Percentiles rank a stretch among this genome's conserved stretches.
These are phyloP conservation scores for Alternaria conjuncta DNA, from an alignment of 2,329 filamentous ascomycete genomes.

Conservation along the genomic window DNA sequence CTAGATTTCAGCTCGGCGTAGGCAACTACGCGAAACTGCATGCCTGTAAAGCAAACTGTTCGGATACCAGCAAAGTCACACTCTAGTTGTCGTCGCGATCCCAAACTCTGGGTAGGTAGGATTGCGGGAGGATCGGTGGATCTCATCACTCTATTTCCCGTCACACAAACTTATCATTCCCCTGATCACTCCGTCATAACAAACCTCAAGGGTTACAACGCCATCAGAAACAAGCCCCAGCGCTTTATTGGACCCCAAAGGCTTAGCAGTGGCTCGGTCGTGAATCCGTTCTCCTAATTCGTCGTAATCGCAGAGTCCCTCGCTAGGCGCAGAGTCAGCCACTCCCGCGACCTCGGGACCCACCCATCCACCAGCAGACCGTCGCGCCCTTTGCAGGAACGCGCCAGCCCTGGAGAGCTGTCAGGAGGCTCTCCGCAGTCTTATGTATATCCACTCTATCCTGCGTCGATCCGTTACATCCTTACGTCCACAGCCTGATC, in stretches of 20 bases:
- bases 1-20: slow-evolving; percentile 1
- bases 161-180: slow-evolving; percentile 10
- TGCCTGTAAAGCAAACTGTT: background rate
- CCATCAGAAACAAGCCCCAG: slow-evolving; percentile 7
- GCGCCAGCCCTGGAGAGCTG: slow-evolving; percentile 7
- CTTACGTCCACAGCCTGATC: slow-evolving; percentile 11
- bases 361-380: slow-evolving; percentile 15
- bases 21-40: background rate
- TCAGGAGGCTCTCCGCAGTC: slow-evolving; percentile 37
- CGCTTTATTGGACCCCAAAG: slow-evolving; percentile 11
- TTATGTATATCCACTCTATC: slow-evolving; percentile 36
- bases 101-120: slow-evolving; percentile 1
- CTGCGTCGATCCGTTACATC: slow-evolving; percentile 17
- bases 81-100: background rate
- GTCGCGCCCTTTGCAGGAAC: slow-evolving; percentile 13
- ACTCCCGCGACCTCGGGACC: slow-evolving; percentile 38
- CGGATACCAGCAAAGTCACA: background rate
- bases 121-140: slow-evolving; percentile 29
- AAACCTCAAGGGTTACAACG: slow-evolving; percentile 3
- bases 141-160: slow-evolving; percentile 31
- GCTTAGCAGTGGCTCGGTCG: slow-evolving; percentile 21
- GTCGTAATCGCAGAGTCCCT: background rate
- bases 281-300: background rate
- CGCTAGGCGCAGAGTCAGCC: slow-evolving; percentile 28
- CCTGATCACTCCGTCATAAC: slow-evolving; percentile 6